These are phyloP conservation scores for Aureobasidium namibiae DNA, from an alignment of 2,329 filamentous ascomycete species.

Conservation along the genomic window DNA sequence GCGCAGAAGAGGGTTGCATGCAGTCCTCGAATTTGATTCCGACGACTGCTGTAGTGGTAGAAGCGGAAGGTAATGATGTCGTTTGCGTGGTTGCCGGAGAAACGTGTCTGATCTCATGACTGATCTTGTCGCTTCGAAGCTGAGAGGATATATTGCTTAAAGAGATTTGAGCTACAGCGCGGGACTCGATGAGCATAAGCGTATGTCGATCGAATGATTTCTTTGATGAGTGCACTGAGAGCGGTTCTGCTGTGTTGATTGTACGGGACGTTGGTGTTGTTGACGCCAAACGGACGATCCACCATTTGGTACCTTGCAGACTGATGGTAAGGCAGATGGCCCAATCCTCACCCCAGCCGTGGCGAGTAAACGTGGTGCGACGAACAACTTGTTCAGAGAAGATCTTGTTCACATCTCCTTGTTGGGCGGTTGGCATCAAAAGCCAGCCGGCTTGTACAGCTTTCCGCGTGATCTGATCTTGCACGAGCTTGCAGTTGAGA, in stretches of 20 bases:
- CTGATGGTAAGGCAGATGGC: slow-evolving; percentile 63
- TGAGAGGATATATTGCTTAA: slow-evolving; percentile 21
- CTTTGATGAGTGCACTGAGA: slow-evolving; percentile 7
- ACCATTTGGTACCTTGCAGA: slow-evolving; percentile 69
- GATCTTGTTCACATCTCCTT: slow-evolving; percentile 51
- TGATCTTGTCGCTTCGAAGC: slow-evolving; percentile 18
- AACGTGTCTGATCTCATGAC: slow-evolving; percentile 15
- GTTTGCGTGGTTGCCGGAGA: background rate
- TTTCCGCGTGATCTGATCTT: slow-evolving; percentile 53
- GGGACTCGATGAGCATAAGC: slow-evolving; percentile 29
- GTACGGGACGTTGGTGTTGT: slow-evolving; percentile 10
- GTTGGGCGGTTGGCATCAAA: slow-evolving; percentile 34
- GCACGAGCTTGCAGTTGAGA: slow-evolving; percentile 53
- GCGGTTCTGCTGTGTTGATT: slow-evolving; percentile 17
- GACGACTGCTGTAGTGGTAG: slow-evolving; percentile 8
- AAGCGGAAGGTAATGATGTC: slow-evolving; percentile 13
- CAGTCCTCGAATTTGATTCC: slow-evolving; percentile 13
- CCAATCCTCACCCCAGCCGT: slow-evolving; percentile 66
- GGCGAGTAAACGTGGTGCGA: slow-evolving; percentile 60
- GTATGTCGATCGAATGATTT: slow-evolving; percentile 14
- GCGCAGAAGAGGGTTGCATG: background rate
- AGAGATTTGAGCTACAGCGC: slow-evolving; percentile 30
- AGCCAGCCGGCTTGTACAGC: slow-evolving; percentile 60
- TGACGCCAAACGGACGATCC: slow-evolving; percentile 58
- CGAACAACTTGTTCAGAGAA: slow-evolving; percentile 58